Conservation (phyloP, 306 rosid species). For the Psophocarpus tetragonolobus region DNA sequence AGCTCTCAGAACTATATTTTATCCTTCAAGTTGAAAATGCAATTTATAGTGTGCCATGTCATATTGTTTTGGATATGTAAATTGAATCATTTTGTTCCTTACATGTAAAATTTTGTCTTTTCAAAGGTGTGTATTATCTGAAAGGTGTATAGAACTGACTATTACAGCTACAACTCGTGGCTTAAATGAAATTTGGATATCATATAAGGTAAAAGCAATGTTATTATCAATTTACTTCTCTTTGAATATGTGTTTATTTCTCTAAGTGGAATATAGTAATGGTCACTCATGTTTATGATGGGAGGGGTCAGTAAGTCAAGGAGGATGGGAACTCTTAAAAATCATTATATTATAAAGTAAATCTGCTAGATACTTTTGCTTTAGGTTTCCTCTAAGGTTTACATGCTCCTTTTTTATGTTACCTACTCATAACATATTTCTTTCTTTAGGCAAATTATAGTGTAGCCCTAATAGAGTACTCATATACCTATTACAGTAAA, state of each 20-base stretch:
- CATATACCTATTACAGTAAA: background rate
- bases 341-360: too few species aligned
- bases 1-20: too few species aligned
- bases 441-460: constrained; percentile 5
- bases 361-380: background rate
- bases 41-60: background rate
- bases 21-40: too few species aligned
- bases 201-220: constrained; percentile 68
- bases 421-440: background rate
- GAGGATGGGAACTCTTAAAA: too few species aligned
- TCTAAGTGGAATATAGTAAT: too few species aligned
- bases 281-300: too few species aligned
- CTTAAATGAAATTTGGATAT: constrained; percentile 96
- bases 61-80: constrained; percentile 3
- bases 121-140: constrained; percentile 83
- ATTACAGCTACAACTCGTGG: constrained; percentile 88
- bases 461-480: background rate
- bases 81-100: background rate
- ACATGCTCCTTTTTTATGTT: background rate
- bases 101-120: constrained; percentile 19
- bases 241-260: background rate
- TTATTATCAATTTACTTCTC: constrained; percentile 15
- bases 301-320: too few species aligned
- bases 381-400: background rate
- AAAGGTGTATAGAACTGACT: constrained; percentile 84